Percentiles rank a stretch among this genome's conserved stretches.
Evolutionary conservation across 1,139 yeast species (phyloP).

Genomic region (Wickerhamomyces sp.): DNA sequence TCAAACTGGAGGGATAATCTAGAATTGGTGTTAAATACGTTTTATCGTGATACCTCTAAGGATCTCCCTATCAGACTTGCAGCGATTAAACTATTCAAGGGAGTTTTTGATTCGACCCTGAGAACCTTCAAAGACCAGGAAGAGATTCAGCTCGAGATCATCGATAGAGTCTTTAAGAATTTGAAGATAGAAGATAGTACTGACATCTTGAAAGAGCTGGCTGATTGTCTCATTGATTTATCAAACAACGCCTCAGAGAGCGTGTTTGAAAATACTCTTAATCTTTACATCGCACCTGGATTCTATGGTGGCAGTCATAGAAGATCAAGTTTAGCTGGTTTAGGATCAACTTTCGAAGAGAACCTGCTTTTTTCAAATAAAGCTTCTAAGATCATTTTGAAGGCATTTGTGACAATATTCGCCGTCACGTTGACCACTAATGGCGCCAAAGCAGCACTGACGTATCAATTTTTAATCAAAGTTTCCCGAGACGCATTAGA

Average conservation of each 20-base stretch:
- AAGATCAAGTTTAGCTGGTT: slow-evolving; percentile 20
- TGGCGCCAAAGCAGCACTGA: slow-evolving; percentile 27
- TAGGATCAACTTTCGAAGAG: slow-evolving; percentile 4
- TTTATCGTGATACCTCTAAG: slow-evolving; percentile 34
- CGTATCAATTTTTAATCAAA: slow-evolving; percentile 26
- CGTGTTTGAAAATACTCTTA: slow-evolving; percentile 26
- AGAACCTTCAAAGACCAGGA: slow-evolving; percentile 16
- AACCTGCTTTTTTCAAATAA: slow-evolving; percentile 10
- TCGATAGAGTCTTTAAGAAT: slow-evolving; percentile 20
- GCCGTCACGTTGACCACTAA: slow-evolving; percentile 17
- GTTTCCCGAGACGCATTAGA: slow-evolving; percentile 29
- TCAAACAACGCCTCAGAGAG: slow-evolving; percentile 26
- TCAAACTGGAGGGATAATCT: slow-evolving; percentile 51
- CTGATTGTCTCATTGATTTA: slow-evolving; percentile 30
- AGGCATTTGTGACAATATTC: slow-evolving; percentile 24
- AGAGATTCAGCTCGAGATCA: slow-evolving; percentile 30
- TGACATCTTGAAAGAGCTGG: slow-evolving; percentile 32
- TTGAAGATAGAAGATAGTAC: slow-evolving; percentile 25
- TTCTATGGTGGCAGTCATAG: slow-evolving; percentile 10
- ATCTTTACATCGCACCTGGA: slow-evolving; percentile 19
- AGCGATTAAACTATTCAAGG: slow-evolving; percentile 40
- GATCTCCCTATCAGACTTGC: slow-evolving; percentile 34
- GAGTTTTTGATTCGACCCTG: slow-evolving; percentile 36
- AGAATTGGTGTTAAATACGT: slow-evolving; percentile 33
- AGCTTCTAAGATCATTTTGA: slow-evolving; percentile 14